phyloP scores from a whole-genome alignment of 208 protist genomes.

The Trypanosoma brucei region DNA sequence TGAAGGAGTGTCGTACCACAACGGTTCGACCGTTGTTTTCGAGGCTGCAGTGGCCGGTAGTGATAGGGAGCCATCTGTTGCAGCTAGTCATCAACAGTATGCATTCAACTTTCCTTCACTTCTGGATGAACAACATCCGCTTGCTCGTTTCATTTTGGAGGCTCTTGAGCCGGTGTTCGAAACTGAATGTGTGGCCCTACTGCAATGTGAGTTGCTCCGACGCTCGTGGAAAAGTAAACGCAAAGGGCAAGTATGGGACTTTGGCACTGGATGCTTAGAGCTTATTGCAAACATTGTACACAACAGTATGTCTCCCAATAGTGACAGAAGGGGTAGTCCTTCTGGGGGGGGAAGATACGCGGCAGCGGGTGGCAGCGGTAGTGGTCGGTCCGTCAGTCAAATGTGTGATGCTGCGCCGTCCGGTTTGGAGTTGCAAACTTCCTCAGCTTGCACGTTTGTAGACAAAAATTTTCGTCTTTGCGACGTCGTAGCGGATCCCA shows the following conservation, averaged over 20 bases:
- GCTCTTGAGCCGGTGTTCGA: conserved; percentile 48
- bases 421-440: no score
- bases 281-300: conserved; percentile 22
- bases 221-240: conserved; percentile 31
- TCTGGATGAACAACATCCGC: conserved; percentile 29
- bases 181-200: conserved; percentile 18
- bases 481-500: conserved; percentile 23
- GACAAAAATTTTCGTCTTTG: conserved; percentile 11
- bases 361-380: no score
- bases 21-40: conserved; percentile 22
- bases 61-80: background rate
- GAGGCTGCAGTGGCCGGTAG: background rate
- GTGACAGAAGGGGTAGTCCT: conserved; percentile 8
- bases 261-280: conserved; percentile 16
- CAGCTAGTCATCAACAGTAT: background rate
- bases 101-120: conserved; percentile 36
- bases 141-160: conserved; percentile 49
- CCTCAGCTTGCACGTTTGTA: no score
- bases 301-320: conserved; percentile 11
- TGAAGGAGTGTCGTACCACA: conserved; percentile 20
- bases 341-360: background rate
- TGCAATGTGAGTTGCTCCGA: conserved; percentile 50
- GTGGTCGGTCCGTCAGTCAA: no score
- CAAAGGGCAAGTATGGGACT: conserved; percentile 17
- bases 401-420: no score